phyloP scores from a whole-genome alignment of 257 asterid species.

The Solanum etuberosum region DNA sequence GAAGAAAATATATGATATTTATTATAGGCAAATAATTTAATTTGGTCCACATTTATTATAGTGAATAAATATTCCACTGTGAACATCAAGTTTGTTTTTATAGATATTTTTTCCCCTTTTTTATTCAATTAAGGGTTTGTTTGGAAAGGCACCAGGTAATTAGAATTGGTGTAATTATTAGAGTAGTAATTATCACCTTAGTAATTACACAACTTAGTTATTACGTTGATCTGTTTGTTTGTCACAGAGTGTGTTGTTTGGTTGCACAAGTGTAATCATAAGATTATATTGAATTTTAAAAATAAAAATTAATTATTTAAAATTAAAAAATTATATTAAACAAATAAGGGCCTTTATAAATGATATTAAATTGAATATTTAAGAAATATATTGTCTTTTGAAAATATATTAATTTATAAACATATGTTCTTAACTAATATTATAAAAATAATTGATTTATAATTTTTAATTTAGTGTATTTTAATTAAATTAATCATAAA shows the following conservation, averaged over 20 bases:
- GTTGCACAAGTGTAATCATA: not conserved
- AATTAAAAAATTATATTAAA: too few relatives aligned
- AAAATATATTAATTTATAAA: too few relatives aligned
- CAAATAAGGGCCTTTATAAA: too few relatives aligned
- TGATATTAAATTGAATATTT: too few relatives aligned
- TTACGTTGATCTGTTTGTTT: accelerated
- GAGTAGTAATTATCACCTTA: not conserved
- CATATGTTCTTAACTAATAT: too few relatives aligned
- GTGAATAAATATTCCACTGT: not conserved
- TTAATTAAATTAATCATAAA: too few relatives aligned
- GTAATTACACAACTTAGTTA: too few relatives aligned
- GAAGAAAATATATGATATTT: not conserved
- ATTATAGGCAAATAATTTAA: not conserved
- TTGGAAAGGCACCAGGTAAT: not conserved
- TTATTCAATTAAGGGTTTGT: not conserved
- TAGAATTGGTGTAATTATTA: not conserved
- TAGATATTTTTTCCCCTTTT: not conserved
- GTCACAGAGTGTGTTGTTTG: not conserved
- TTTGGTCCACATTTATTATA: not conserved
- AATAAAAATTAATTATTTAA: too few relatives aligned
- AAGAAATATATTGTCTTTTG: not conserved
- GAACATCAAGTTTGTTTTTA: not conserved
- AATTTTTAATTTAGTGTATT: too few relatives aligned
- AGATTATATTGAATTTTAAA: too few relatives aligned
- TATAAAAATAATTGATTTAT: too few relatives aligned